Base-by-base conservation (phyloP, 306 rosid genomes). In the Quercus robur region DNA sequence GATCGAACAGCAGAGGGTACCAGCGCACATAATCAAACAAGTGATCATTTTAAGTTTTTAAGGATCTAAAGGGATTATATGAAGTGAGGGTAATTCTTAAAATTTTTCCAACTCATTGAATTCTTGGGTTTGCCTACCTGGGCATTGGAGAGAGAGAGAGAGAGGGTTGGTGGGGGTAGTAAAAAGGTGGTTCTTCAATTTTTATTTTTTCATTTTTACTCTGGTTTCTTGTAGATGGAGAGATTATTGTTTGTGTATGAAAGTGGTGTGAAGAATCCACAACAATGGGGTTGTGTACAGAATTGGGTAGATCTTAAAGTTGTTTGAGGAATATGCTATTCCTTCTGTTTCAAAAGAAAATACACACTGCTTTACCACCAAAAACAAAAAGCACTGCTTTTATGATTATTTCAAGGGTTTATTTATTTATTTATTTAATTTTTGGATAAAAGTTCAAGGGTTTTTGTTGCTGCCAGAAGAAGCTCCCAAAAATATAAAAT, bases 1-100 rank as follows among this genome's bases (percentile, higher is more conserved):
- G 90, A 84, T 90, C 89, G 75, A 88, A 82, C n/a, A 87, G 86
- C 82, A 83, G 84, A 84, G 87, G 76, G 63, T 86, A 87, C 80
- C 87, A 80, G 62, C 85, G 80, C 52, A 68, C 79, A 28, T 78
- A 83, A 82, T 25, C 19, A 70, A 58, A 69, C 73, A 62, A 15
- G 6, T 21, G 81, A 75, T 77, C 77, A 56, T 78, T 73, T 55
- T 18, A 19, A 81, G 85, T 31, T 26, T 26, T 26, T 18, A 17
- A 81, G 85, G 80, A 81, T 85, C 78, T 12, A 68, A 78, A 72
- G 86, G 82, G 21, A 63, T 77, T 10, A 82, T 83, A 81, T 81
- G 84, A 79, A 84, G 77, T 71, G 84, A 80, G 90, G 81, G 71
- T 38, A 78, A 84, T 80, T 67, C 74, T 78, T 87, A 59, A 38